phyloP scores from a whole-genome alignment of 768 basidiomycete genomes.

The Tricholoma hemisulphureum region DNA sequence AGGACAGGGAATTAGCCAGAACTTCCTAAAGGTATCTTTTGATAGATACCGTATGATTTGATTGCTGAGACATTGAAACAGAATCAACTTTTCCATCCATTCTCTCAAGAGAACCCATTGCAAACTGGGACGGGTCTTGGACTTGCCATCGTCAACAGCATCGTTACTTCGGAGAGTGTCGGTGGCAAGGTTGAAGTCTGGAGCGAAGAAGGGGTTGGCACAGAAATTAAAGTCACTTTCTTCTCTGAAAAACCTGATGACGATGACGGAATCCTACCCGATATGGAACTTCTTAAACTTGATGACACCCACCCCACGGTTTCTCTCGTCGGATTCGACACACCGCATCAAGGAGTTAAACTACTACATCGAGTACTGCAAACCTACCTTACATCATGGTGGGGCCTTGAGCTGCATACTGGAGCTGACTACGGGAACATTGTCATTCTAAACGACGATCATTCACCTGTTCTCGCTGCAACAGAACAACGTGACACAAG shows the following conservation, averaged over 20 bases:
- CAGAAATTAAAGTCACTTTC: constrained; percentile 87
- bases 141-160: constrained; percentile 92
- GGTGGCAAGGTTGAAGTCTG: constrained; percentile 91
- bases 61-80: constrained; percentile 23
- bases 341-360: constrained; percentile 59
- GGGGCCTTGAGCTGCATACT: constrained; percentile 60
- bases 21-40: constrained; percentile 74
- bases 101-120: constrained; percentile 93
- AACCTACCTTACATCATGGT: constrained; percentile 72
- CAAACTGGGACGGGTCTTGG: constrained; percentile 93
- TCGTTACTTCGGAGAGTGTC: constrained; percentile 81
- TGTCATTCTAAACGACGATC: constrained; percentile 79
- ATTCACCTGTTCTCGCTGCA: constrained; percentile 52
- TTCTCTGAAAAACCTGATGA: constrained; percentile 61
- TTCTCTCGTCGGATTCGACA: constrained; percentile 72
- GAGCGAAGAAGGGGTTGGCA: constrained; percentile 88
- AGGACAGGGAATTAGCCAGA: constrained; percentile 80
- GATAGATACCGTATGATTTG: neutral
- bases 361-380: constrained; percentile 62
- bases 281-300: constrained; percentile 47
- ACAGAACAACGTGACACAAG: constrained; percentile 54
- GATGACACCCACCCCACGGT: constrained; percentile 50
- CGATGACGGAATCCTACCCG: constrained; percentile 28
- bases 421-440: constrained; percentile 59
- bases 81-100: constrained; percentile 96